Conservation (phyloP, 2,329 filamentous ascomycete genomes). For the Curvularia verruculosa region DNA sequence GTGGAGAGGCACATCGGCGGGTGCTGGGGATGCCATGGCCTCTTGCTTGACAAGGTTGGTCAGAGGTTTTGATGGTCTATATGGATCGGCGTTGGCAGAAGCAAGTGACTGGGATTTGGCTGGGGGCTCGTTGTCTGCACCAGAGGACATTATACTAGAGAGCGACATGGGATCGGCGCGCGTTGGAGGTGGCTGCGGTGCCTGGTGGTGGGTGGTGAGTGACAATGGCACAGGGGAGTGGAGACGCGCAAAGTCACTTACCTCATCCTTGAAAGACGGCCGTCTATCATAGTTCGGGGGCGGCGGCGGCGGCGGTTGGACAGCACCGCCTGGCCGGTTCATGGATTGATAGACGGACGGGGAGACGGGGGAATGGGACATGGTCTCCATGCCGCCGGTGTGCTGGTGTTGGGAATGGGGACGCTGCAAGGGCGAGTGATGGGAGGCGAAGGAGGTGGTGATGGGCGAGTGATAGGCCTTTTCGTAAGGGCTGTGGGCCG, state of each 20-base stretch:
- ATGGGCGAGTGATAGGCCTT: constrained; percentile 48
- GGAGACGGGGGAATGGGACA: constrained; percentile 48
- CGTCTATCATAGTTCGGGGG: constrained; percentile 35
- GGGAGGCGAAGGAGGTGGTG: constrained; percentile 31
- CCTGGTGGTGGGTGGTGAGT: constrained; percentile 37
- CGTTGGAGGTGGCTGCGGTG: constrained; percentile 75
- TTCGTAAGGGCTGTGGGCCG: constrained; percentile 44
- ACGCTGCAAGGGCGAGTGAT: constrained; percentile 48
- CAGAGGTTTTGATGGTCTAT: constrained; percentile 29
- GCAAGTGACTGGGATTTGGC: constrained; percentile 53
- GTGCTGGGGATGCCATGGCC: constrained; percentile 38
- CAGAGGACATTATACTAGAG: constrained; percentile 90
- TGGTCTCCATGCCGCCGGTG: constrained; percentile 42
- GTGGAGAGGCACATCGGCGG: constrained; percentile 30
- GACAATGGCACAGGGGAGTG: constrained; percentile 4
- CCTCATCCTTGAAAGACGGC: constrained; percentile 46
- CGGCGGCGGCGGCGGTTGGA: constrained; percentile 35
- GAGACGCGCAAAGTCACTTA: constrained; percentile 24
- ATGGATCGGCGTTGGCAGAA: constrained; percentile 30
- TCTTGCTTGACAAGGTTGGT: constrained; percentile 44
- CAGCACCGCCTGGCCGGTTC: constrained; percentile 37
- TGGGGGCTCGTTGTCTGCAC: constrained; percentile 72
- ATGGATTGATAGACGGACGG: constrained; percentile 44
- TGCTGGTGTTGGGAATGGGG: constrained; percentile 46
- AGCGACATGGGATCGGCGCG: constrained; percentile 94